Evolutionary conservation across 2,329 filamentous ascomycete genomes (phyloP).

Genomic region (Trichophyton rubrum): DNA sequence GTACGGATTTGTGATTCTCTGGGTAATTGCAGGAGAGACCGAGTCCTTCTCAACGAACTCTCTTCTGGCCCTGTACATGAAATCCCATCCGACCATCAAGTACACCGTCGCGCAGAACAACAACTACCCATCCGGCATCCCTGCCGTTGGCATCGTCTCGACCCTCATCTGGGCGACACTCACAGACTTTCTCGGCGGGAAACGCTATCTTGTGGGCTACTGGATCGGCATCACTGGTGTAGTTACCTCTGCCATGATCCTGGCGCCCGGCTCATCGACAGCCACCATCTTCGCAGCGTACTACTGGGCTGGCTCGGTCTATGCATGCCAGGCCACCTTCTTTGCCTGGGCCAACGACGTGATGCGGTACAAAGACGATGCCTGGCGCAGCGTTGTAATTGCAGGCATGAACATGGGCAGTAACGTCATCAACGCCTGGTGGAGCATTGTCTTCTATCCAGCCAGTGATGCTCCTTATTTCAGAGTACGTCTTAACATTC

Average conservation of each 20-base stretch:
- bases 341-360: slow-evolving; percentile 67
- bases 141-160: slow-evolving; percentile 40
- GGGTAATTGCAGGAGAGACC: slow-evolving; percentile 55
- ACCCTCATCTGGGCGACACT: slow-evolving; percentile 59
- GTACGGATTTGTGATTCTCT: slow-evolving; percentile 28
- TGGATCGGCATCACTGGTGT: slow-evolving; percentile 55
- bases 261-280: slow-evolving; percentile 43
- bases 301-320: slow-evolving; percentile 57
- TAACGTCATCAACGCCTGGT: slow-evolving; percentile 60
- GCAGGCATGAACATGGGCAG: slow-evolving; percentile 60
- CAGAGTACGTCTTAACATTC: slow-evolving; percentile 35
- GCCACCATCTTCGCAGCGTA: slow-evolving; percentile 51
- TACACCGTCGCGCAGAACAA: slow-evolving; percentile 41
- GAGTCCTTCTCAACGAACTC: slow-evolving; percentile 58
- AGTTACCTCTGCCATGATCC: slow-evolving; percentile 49
- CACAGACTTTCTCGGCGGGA: slow-evolving; percentile 52
- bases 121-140: slow-evolving; percentile 43
- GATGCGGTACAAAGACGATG: slow-evolving; percentile 50
- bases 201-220: slow-evolving; percentile 53
- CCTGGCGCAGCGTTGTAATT: slow-evolving; percentile 53
- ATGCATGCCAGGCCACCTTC: slow-evolving; percentile 61
- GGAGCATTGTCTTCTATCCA: slow-evolving; percentile 59
- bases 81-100: slow-evolving; percentile 32
- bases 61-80: slow-evolving; percentile 42
- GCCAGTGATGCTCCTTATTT: slow-evolving; percentile 56